Evolutionary conservation across 768 basidiomycete genomes (phyloP).

Genomic region (Hydnum rufescens): DNA sequence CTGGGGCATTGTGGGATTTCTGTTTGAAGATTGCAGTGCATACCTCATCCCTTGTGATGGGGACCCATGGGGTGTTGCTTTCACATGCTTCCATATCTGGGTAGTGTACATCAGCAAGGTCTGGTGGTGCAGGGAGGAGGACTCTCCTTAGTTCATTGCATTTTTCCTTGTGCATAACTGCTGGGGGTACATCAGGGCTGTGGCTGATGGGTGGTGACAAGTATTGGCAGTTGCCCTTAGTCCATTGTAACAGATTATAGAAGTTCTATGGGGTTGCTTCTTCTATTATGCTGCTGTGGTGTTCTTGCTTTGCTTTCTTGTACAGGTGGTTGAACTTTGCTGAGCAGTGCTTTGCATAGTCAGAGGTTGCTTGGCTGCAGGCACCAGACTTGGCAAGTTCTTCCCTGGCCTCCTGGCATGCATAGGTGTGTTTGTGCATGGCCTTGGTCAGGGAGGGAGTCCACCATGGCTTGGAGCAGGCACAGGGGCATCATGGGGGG

Average conservation of each 20-base stretch:
- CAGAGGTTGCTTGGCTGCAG: not conserved
- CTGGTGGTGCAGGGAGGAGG: not conserved
- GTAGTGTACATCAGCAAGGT: not conserved
- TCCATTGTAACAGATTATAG: not conserved
- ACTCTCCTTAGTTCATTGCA: not conserved
- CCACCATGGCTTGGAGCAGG: not conserved
- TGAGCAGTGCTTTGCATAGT: not conserved
- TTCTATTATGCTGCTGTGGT: not conserved
- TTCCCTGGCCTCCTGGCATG: not conserved
- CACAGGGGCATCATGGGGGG: not conserved
- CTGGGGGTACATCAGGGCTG: not conserved
- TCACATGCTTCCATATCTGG: not conserved
- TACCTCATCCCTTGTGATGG: not conserved
- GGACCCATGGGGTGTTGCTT: not conserved
- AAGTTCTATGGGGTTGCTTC: not conserved
- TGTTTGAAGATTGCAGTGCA: not conserved
- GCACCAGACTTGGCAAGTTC: not conserved
- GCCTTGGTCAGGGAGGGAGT: not conserved
- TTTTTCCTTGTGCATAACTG: not conserved
- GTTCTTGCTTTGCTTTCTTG: not conserved
- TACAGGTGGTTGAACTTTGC: not conserved
- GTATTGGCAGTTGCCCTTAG: not conserved
- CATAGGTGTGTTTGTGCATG: not conserved
- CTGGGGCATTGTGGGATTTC: not conserved
- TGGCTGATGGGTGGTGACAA: not conserved